These are phyloP conservation scores for Mortierella sp. DNA, from an alignment of 371 early-diverging fungal genomes.

Conservation along the genomic window DNA sequence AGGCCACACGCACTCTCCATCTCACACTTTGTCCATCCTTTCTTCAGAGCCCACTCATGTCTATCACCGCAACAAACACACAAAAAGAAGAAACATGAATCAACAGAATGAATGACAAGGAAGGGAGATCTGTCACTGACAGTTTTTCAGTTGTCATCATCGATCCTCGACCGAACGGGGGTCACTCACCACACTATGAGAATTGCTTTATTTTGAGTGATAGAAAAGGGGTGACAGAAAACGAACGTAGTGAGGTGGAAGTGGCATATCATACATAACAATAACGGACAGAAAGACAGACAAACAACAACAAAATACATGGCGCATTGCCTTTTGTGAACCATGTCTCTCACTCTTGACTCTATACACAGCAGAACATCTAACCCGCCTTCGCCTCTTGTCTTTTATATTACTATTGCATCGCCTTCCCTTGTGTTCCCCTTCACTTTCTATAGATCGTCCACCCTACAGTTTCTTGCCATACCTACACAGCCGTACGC, in stretches of 20 bases:
- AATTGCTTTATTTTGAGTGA: no score
- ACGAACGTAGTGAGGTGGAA: no score
- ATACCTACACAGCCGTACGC: no score
- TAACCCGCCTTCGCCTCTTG: neutral
- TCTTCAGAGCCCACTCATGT: conserved; percentile 1
- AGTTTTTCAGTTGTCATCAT: no score
- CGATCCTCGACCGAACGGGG: no score
- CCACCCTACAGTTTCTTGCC: neutral
- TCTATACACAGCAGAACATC: neutral
- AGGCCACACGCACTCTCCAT: neutral
- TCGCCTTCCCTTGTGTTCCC: neutral
- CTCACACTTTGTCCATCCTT: neutral
- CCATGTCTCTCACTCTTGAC: neutral
- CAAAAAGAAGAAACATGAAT: neutral
- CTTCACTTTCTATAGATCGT: neutral
- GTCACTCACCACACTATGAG: no score
- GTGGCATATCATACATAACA: no score
- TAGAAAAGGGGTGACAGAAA: no score
- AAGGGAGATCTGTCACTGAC: no score
- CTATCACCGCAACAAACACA: neutral
- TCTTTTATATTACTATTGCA: neutral
- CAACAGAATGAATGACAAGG: neutral
- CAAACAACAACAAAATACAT: no score
- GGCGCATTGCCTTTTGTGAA: neutral
- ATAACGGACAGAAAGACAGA: no score